phyloP scores from a whole-genome alignment of 768 basidiomycete genomes.

The Mycena alexandri region DNA sequence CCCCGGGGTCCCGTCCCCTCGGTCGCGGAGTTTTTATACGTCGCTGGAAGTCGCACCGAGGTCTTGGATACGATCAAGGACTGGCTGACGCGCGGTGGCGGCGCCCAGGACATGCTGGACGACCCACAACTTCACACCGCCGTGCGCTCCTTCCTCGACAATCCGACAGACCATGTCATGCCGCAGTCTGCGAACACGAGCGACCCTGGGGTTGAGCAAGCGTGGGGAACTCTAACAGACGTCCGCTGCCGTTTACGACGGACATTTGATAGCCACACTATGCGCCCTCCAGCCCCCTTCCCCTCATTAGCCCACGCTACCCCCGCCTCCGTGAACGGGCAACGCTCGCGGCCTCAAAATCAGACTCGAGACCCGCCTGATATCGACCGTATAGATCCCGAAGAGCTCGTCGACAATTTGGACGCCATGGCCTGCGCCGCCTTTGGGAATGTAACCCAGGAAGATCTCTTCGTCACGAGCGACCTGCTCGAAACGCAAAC shows the following conservation, averaged over 20 bases:
- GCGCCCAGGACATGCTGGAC: slow-evolving; percentile 84
- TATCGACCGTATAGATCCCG: slow-evolving; percentile 71
- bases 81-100: slow-evolving; percentile 81
- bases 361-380: slow-evolving; percentile 67
- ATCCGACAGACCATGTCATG: slow-evolving; percentile 64
- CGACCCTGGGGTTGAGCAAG: slow-evolving; percentile 59
- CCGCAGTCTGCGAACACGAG: slow-evolving; percentile 56
- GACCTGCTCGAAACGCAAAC: slow-evolving; percentile 88
- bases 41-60: slow-evolving; percentile 67
- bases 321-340: slow-evolving; percentile 39
- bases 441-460: slow-evolving; percentile 82
- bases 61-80: slow-evolving; percentile 75
- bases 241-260: slow-evolving; percentile 56
- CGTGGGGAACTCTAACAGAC: slow-evolving; percentile 60
- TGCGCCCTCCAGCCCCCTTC: slow-evolving; percentile 64
- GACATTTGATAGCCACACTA: slow-evolving; percentile 67
- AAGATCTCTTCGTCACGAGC: slow-evolving; percentile 84
- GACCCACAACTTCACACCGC: slow-evolving; percentile 73
- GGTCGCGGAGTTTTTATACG: slow-evolving; percentile 61
- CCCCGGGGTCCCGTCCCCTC: slow-evolving; percentile 56
- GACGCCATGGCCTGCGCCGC: slow-evolving; percentile 83
- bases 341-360: slow-evolving; percentile 50
- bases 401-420: slow-evolving; percentile 82
- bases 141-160: slow-evolving; percentile 71
- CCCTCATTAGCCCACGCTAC: slow-evolving; percentile 42